phyloP scores from a whole-genome alignment of 2,329 filamentous ascomycete genomes.

The Arthroderma uncinatum region DNA sequence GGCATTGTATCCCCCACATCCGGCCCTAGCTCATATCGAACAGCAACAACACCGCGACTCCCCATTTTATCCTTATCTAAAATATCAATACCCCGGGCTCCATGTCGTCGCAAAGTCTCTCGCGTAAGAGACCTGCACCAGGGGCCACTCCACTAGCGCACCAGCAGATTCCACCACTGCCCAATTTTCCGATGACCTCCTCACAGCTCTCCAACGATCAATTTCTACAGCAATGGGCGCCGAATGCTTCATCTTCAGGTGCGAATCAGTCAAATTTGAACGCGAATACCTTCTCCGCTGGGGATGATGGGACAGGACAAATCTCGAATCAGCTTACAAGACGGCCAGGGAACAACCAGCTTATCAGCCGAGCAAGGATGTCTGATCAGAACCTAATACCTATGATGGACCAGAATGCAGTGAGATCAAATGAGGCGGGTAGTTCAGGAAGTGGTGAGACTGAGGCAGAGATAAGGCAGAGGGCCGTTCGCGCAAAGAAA shows the following conservation, averaged over 20 bases:
- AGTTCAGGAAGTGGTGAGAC: conserved; percentile 46
- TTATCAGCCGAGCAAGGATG: conserved; percentile 28
- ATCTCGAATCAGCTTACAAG: conserved; percentile 35
- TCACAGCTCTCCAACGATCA: conserved; percentile 41
- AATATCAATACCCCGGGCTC: background rate
- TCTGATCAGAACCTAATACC: conserved; percentile 27
- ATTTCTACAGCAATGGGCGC: conserved; percentile 44
- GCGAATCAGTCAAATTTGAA: conserved; percentile 16
- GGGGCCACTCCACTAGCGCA: conserved; percentile 55
- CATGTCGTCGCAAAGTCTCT: conserved; percentile 35
- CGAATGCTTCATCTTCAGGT: conserved; percentile 28
- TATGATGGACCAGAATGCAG: conserved; percentile 22
- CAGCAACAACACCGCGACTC: background rate
- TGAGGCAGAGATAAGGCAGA: conserved; percentile 66
- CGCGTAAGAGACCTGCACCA: conserved; percentile 63
- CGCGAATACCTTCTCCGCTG: conserved; percentile 33
- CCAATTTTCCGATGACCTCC: conserved; percentile 33
- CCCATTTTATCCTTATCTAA: background rate
- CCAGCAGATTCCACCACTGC: conserved; percentile 42
- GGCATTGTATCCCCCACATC: background rate
- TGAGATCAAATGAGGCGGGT: conserved; percentile 24
- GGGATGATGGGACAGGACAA: conserved; percentile 36
- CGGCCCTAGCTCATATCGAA: background rate
- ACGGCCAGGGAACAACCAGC: conserved; percentile 29
- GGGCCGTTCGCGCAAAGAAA: conserved; percentile 68